Base-by-base conservation (phyloP, 2,329 filamentous ascomycete species). In the Pseudogymnoascus sp. region DNA sequence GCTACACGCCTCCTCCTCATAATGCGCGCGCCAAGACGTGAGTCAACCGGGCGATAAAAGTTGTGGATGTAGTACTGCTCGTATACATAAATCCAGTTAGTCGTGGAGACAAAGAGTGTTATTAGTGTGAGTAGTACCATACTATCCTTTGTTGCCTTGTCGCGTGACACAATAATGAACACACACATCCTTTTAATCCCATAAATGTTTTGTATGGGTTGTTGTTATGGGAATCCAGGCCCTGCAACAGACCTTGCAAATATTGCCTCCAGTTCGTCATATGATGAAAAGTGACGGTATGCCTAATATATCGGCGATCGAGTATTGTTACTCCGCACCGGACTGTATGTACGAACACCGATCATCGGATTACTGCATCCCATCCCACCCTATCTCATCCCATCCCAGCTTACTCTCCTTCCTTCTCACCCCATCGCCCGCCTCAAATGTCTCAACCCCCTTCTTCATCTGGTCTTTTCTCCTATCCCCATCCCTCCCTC, bases 221-320 rank as follows among this genome's bases (percentile, higher is more conserved):
- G 10, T 14, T 21, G 3, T 14, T 29, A 6, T 29, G 45, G 14
- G 23, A 29, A 54, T 54, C 47, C 47, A 54, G 47, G 47, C 47
- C 47, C 14, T 54, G 47, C 23, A 2, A 31, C 26, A 14, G 47
- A 29, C 45, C 45, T 29, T 51, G 45, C 14, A 16, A 42, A 51
- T 51, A 51, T 51, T 51, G 45, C 4, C 23, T 29, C 7, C 23
- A 14, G 26, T 54, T 31, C 47, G 26, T 54, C 47, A 54, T 54
- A 54, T 54, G 47, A 54, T 54, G 47, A 54, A 31, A 16, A 16
- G 47, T 54, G 47, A 54, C 47, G 47, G 26, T 37, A 45, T 54
- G 42, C 42, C 21, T 2, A 47, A 47, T 47, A 47, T 47, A 47
- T 45, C 40, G 23, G 16, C 8, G 11, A 42, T 23, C 14, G 14